A percentile compares a stretch with the other conserved stretches of the same genome.
phyloP scores from a whole-genome alignment of 1,284 basidiomycete genomes.

The Puccinia coronata region DNA sequence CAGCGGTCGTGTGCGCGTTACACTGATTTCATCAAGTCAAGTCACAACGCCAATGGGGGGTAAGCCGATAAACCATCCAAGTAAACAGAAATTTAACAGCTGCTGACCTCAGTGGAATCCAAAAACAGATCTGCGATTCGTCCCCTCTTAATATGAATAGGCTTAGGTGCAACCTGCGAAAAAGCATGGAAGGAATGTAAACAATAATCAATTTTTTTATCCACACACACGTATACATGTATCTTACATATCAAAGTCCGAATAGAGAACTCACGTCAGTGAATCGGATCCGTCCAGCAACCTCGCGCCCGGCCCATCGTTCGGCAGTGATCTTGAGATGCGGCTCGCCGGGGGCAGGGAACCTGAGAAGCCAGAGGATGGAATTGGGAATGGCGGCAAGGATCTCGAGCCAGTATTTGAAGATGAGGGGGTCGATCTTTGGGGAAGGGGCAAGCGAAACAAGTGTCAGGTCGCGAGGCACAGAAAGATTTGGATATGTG shows the following conservation, averaged over 20 bases:
- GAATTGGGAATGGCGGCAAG: conserved; percentile 64
- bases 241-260: background rate
- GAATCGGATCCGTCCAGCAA: conserved; percentile 65
- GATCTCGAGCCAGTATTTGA: conserved; percentile 66
- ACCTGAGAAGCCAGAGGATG: conserved; percentile 68
- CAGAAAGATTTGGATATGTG: background rate
- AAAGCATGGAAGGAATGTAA: background rate
- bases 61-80: too few species aligned
- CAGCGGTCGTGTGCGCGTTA: conserved; percentile 68
- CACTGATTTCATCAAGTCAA: conserved; percentile 60
- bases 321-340: conserved; percentile 64
- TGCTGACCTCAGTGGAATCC: conserved; percentile 66
- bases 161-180: conserved; percentile 59
- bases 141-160: conserved; percentile 65
- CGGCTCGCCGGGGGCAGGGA: conserved; percentile 65
- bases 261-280: conserved; percentile 63
- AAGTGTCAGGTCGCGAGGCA: background rate
- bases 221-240: background rate
- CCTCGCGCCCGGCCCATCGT: conserved; percentile 65
- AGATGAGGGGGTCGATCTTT: conserved; percentile 66
- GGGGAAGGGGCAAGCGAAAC: background rate
- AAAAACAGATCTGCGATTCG: conserved; percentile 67
- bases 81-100: background rate
- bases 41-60: too few species aligned
- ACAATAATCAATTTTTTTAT: background rate